Conservation (phyloP, 352 stramenopile genomes). For the Globisporangium yorkense region DNA sequence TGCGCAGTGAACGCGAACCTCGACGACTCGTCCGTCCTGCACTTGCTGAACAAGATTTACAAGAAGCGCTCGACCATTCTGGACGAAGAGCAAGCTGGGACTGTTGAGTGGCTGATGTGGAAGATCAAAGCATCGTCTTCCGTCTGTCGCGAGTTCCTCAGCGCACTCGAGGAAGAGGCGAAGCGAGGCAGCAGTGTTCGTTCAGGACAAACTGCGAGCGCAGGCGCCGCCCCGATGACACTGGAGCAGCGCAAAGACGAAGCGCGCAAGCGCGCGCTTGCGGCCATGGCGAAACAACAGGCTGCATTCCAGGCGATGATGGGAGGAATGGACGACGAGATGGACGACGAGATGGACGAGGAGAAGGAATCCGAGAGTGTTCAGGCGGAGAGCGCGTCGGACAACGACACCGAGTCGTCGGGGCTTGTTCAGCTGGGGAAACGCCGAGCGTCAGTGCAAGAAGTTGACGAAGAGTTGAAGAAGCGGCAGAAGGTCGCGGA, state of each 20-base stretch:
- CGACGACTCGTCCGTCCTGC: constrained; percentile 39
- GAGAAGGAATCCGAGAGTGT: constrained; percentile 17
- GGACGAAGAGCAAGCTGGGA: constrained; percentile 70
- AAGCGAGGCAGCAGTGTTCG: constrained; percentile 14
- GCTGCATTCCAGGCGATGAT: constrained; percentile 86
- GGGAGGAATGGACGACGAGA: constrained; percentile 34
- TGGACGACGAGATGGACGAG: constrained; percentile 24
- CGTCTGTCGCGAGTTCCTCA: constrained; percentile 30
- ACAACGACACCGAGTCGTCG: constrained; percentile 1
- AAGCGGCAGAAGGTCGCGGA: constrained; percentile 48
- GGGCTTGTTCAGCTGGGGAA: constrained; percentile 31
- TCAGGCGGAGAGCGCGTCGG: constrained; percentile 13
- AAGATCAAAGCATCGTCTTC: constrained; percentile 46
- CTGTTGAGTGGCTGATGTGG: constrained; percentile 70
- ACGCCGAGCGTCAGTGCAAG: constrained; percentile 33
- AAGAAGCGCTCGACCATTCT: constrained; percentile 37
- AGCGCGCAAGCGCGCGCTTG: constrained; percentile 69
- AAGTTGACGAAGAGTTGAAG: constrained; percentile 20
- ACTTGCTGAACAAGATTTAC: constrained; percentile 47
- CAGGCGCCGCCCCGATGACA: constrained; percentile 26
- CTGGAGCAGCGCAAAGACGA: constrained; percentile 75
- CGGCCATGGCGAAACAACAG: constrained; percentile 77
- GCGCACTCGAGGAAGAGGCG: constrained; percentile 27
- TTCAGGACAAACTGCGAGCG: neutral
- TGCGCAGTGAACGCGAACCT: constrained; percentile 24